phyloP scores from a whole-genome alignment of 352 stramenopile species.

The Phytophthora meadii region DNA sequence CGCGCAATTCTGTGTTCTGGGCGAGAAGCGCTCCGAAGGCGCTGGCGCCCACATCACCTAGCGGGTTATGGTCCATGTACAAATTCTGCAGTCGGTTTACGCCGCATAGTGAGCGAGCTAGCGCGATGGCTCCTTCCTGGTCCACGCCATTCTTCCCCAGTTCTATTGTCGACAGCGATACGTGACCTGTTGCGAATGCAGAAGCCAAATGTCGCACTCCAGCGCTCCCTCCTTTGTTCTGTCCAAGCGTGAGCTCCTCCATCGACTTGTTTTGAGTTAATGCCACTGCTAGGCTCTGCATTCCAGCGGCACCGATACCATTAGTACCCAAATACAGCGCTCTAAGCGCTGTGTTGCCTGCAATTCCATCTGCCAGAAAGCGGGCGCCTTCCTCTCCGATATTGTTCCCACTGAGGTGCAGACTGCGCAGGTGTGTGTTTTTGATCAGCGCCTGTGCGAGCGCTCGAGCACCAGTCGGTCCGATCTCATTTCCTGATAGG shows the following conservation, averaged over 20 bases:
- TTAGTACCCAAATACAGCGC: conserved; percentile 85
- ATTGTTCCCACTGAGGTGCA: conserved; percentile 87
- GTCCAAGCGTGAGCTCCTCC: conserved; percentile 77
- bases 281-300: conserved; percentile 62
- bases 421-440: conserved; percentile 66
- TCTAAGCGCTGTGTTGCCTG: conserved; percentile 55
- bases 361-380: conserved; percentile 58
- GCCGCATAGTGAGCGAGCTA: conserved; percentile 74
- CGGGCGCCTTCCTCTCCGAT: conserved; percentile 78
- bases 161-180: conserved; percentile 73
- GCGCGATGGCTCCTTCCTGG: conserved; percentile 63
- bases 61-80: conserved; percentile 87
- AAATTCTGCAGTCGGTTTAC: conserved; percentile 71
- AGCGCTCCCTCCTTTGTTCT: conserved; percentile 76
- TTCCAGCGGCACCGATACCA: conserved; percentile 72
- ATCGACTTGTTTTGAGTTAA: conserved; percentile 65
- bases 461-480: conserved; percentile 51
- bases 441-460: conserved; percentile 56
- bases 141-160: conserved; percentile 83
- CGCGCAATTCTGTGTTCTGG: conserved; percentile 74
- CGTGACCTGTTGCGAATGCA: conserved; percentile 59
- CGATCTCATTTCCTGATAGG: conserved; percentile 85
- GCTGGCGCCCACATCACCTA: conserved; percentile 74
- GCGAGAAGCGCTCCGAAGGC: conserved; percentile 74
- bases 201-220: conserved; percentile 66